These are phyloP conservation scores for Porphyrellus cyaneotinctus DNA, from an alignment of 768 basidiomycete species.

Conservation along the genomic window DNA sequence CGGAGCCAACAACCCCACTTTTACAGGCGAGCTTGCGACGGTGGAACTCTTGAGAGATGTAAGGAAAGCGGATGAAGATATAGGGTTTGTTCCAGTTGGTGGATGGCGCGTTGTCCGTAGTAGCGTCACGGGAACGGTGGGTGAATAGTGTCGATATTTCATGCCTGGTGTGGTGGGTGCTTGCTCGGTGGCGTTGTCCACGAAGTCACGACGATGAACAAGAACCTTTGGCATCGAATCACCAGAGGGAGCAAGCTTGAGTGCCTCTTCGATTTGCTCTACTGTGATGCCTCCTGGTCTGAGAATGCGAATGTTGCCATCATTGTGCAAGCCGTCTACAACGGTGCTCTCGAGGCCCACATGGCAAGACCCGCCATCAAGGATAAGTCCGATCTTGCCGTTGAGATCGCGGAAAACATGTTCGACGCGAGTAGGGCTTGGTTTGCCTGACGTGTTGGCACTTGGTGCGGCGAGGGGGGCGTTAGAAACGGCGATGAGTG, in stretches of 20 bases:
- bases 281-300: slow-evolving; percentile 91
- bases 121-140: slow-evolving; percentile 79
- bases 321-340: slow-evolving; percentile 75
- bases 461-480: slow-evolving; percentile 90
- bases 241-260: slow-evolving; percentile 41
- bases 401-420: slow-evolving; percentile 80
- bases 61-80: slow-evolving; percentile 37
- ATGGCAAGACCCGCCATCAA: slow-evolving; percentile 89
- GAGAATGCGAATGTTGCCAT: slow-evolving; percentile 75
- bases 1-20: slow-evolving; percentile 67
- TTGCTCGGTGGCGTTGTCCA: slow-evolving; percentile 61
- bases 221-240: slow-evolving; percentile 54
- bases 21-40: slow-evolving; percentile 19
- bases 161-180: slow-evolving; percentile 95
- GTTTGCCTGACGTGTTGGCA: slow-evolving; percentile 91
- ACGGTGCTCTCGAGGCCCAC: slow-evolving; percentile 97
- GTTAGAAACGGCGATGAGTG: slow-evolving; percentile 72
- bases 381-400: slow-evolving; percentile 69
- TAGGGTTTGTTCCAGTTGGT: slow-evolving; percentile 32
- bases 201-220: slow-evolving; percentile 77
- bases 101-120: slow-evolving; percentile 50
- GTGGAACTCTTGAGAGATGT: slow-evolving; percentile 36
- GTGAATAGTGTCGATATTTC: slow-evolving; percentile 98
- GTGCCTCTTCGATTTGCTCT: slow-evolving; percentile 70
- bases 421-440: slow-evolving; percentile 85